phyloP scores from a whole-genome alignment of 2,329 filamentous ascomycete species.

The Ophiosphaerella korrae region DNA sequence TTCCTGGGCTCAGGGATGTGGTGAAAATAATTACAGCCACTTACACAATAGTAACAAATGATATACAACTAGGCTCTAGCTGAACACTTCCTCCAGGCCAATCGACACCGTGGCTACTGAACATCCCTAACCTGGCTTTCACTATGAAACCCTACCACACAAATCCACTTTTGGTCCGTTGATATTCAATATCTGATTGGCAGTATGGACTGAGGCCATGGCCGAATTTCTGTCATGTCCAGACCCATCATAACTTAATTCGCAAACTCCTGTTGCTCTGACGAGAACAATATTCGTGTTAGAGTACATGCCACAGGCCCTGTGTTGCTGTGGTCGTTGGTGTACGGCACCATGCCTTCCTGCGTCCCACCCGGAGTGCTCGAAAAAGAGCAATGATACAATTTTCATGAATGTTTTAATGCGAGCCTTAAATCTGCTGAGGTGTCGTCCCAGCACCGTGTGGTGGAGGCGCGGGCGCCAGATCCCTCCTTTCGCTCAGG shows the following conservation, averaged over 20 bases:
- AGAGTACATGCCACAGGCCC: no score
- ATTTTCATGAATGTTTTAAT: background rate
- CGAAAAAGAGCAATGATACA: background rate
- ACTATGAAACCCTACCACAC: no score
- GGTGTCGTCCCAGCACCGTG: slow-evolving; percentile 37
- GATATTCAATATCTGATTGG: background rate
- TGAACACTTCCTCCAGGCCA: no score
- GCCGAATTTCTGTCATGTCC: no score
- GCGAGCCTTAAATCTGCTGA: slow-evolving; percentile 28
- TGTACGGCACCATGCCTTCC: no score
- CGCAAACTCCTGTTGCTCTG: background rate
- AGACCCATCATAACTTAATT: background rate
- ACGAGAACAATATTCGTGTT: background rate
- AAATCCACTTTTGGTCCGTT: background rate
- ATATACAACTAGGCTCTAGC: no score
- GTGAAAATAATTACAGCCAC: no score
- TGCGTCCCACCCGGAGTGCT: background rate
- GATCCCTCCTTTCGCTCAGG: slow-evolving; percentile 31
- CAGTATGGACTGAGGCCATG: slow-evolving; percentile 1
- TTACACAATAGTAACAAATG: no score
- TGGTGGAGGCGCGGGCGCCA: slow-evolving; percentile 32
- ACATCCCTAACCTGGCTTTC: no score
- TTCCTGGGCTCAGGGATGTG: no score
- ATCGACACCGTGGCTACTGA: no score
- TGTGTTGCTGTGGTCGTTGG: no score